phyloP scores from a whole-genome alignment of 208 protist species.

The Blechomonas ayalai region DNA sequence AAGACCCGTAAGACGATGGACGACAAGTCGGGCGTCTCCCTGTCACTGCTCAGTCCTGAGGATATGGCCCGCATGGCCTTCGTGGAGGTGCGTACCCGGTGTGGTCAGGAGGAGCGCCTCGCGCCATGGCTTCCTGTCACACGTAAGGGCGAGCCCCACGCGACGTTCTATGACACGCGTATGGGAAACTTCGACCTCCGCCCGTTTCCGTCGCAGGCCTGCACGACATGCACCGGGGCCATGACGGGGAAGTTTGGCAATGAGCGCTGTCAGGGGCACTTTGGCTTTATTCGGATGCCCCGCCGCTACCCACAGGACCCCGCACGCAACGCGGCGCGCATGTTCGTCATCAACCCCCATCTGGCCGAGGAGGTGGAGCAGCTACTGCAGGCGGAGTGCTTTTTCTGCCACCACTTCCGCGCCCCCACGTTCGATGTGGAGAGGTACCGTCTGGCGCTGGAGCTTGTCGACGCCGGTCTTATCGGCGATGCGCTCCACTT shows the following conservation, averaged over 20 bases:
- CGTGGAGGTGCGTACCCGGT: slow-evolving; percentile 71
- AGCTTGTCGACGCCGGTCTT: slow-evolving; percentile 57
- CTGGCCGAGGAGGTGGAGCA: slow-evolving; percentile 57
- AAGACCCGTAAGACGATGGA: slow-evolving; percentile 58
- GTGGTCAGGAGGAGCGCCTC: slow-evolving; percentile 50
- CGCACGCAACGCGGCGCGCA: slow-evolving; percentile 14
- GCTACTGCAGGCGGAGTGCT: slow-evolving; percentile 80
- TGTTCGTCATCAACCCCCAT: slow-evolving; percentile 83
- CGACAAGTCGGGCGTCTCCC: slow-evolving; percentile 63
- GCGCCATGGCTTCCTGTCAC: slow-evolving; percentile 45
- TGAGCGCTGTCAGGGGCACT: slow-evolving; percentile 85
- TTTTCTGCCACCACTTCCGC: slow-evolving; percentile 82
- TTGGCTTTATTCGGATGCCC: slow-evolving; percentile 83
- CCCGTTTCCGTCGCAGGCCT: slow-evolving; percentile 68
- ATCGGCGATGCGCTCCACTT: slow-evolving; percentile 76
- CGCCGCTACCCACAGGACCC: slow-evolving; percentile 54
- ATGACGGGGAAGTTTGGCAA: slow-evolving; percentile 65
- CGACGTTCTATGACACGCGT: slow-evolving; percentile 83
- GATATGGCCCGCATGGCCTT: slow-evolving; percentile 75
- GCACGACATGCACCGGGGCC: slow-evolving; percentile 62
- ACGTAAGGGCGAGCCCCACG: slow-evolving; percentile 19
- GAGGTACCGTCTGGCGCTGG: slow-evolving; percentile 75
- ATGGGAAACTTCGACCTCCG: slow-evolving; percentile 88
- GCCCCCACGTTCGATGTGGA: slow-evolving; percentile 69
- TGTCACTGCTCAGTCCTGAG: slow-evolving; percentile 71